Evolutionary conservation across 768 basidiomycete species (phyloP).

Genomic region (Boletus bicolor): DNA sequence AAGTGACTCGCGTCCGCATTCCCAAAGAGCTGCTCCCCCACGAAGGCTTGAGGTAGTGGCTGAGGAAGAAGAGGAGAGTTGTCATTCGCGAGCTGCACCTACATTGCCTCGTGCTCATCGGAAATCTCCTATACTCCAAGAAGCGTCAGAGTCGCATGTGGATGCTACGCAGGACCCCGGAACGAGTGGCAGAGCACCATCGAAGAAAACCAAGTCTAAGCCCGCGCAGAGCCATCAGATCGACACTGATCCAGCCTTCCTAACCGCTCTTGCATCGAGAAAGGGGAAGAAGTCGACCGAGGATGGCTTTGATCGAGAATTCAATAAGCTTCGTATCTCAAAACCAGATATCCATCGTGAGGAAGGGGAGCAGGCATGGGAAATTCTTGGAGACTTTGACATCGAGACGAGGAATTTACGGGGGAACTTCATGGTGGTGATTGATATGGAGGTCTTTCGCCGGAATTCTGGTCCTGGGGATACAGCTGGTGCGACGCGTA

Average conservation of each 20-base stretch:
- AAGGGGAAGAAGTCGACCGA: constrained; percentile 59
- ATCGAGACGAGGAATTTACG: constrained; percentile 51
- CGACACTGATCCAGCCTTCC: constrained; percentile 66
- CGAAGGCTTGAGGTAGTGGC: constrained; percentile 35
- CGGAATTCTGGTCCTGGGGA: constrained; percentile 24
- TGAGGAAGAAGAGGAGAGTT: constrained; percentile 58
- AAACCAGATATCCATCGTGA: constrained; percentile 53
- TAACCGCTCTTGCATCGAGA: constrained; percentile 70
- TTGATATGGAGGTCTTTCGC: constrained; percentile 57
- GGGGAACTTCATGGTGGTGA: constrained; percentile 79
- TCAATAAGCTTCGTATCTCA: constrained; percentile 71
- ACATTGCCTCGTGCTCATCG: neutral
- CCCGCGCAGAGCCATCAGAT: constrained; percentile 4
- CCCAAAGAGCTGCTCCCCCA: constrained; percentile 5
- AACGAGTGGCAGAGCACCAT: neutral
- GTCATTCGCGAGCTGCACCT: neutral
- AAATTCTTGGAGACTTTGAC: constrained; percentile 60
- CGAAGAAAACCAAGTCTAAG: constrained; percentile 11
- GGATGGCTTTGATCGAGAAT: constrained; percentile 74
- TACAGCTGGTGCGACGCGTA: constrained; percentile 35
- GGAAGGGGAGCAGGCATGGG: constrained; percentile 54
- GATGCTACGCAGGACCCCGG: constrained; percentile 28
- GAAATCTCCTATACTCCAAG: constrained; percentile 2
- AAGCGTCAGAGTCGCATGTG: neutral
- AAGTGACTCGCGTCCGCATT: constrained; percentile 18